These are phyloP conservation scores for Pseudogymnoascus sp. DNA, from an alignment of 2,329 filamentous ascomycete genomes.

Conservation along the genomic window DNA sequence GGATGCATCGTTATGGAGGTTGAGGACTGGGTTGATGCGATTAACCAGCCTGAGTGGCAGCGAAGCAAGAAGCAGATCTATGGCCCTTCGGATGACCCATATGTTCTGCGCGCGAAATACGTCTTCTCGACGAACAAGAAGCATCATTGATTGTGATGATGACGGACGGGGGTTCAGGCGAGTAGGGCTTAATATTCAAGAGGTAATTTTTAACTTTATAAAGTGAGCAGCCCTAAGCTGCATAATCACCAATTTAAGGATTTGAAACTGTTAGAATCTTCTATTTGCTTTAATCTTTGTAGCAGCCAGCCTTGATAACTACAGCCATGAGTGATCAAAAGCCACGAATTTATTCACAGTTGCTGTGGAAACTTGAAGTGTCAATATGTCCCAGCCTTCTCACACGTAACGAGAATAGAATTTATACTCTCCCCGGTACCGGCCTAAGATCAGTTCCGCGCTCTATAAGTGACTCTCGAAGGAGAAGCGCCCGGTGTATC, in stretches of 20 bases:
- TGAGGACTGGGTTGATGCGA: slow-evolving; percentile 87
- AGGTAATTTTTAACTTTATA: neutral
- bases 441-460: too few relatives aligned
- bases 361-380: neutral
- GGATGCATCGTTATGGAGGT: slow-evolving; percentile 88
- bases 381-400: too few relatives aligned
- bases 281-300: too few relatives aligned
- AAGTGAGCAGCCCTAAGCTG: neutral
- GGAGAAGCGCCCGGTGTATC: too few relatives aligned
- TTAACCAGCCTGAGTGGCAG: slow-evolving; percentile 86
- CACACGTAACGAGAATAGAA: too few relatives aligned
- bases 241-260: neutral
- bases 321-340: neutral
- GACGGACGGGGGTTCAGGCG: too few relatives aligned
- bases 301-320: too few relatives aligned
- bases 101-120: slow-evolving; percentile 55
- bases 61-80: slow-evolving; percentile 54
- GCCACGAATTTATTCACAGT: slow-evolving; percentile 7
- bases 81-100: slow-evolving; percentile 50
- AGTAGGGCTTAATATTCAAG: neutral
- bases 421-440: too few relatives aligned
- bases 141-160: neutral
- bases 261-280: too few relatives aligned
- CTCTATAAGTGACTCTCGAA: too few relatives aligned
- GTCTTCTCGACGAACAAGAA: slow-evolving; percentile 36